Conservation (phyloP, 2,329 filamentous ascomycete species). For the Aciculosporium take region DNA sequence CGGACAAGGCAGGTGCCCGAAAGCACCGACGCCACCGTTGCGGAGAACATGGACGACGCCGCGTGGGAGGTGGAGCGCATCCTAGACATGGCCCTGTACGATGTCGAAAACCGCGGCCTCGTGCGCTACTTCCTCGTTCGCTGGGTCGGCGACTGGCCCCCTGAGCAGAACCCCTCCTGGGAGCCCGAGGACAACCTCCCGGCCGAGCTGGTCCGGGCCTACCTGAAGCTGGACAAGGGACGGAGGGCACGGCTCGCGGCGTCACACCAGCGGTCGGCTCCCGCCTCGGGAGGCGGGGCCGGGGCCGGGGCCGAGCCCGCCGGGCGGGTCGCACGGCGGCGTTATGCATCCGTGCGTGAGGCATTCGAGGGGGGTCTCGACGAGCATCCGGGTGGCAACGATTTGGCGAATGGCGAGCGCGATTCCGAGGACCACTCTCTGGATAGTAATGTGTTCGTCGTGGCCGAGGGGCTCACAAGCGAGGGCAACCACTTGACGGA, state of each 20-base stretch:
- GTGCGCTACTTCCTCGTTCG: slow-evolving; percentile 36
- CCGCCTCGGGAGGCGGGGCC: not conserved
- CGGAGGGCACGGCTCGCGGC: slow-evolving; percentile 9
- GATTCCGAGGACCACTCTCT: not conserved
- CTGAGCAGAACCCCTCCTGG: slow-evolving; percentile 42
- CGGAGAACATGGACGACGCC: slow-evolving; percentile 11
- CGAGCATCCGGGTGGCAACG: not conserved
- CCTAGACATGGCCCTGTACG: slow-evolving; percentile 25
- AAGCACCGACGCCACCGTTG: not conserved
- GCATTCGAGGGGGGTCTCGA: not conserved
- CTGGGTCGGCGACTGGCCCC: slow-evolving; percentile 44
- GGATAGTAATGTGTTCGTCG: slow-evolving; percentile 13
- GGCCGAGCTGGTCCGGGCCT: slow-evolving; percentile 25
- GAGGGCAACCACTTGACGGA: not conserved
- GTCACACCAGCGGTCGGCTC: not conserved
- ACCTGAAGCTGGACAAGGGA: slow-evolving; percentile 18
- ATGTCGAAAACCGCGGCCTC: slow-evolving; percentile 20
- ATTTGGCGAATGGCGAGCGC: no score
- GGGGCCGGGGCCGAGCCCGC: no score
- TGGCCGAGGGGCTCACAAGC: not conserved
- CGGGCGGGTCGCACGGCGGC: not conserved
- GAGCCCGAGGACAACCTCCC: slow-evolving; percentile 40
- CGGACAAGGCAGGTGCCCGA: not conserved
- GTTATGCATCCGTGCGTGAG: slow-evolving; percentile 16
- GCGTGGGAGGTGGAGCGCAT: slow-evolving; percentile 31